These are phyloP conservation scores for Cutaneotrichosporon sp. DNA, from an alignment of 1,284 basidiomycete species.

Conservation along the genomic window DNA sequence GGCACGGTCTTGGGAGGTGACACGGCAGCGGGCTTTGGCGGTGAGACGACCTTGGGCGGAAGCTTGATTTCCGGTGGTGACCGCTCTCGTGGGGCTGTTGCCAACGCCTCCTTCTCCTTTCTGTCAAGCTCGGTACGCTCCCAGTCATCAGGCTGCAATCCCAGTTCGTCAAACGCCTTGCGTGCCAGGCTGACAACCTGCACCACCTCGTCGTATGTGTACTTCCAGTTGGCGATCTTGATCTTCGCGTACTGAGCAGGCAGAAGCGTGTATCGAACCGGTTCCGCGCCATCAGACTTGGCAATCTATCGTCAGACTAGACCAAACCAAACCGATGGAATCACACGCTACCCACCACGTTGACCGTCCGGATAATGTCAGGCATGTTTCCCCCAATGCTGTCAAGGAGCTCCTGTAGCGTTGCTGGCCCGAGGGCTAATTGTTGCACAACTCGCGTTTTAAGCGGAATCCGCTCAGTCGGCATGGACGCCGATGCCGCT, in stretches of 20 bases:
- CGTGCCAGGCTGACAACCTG: slow-evolving; percentile 31
- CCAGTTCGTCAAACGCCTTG: slow-evolving; percentile 42
- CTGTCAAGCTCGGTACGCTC: slow-evolving; percentile 35
- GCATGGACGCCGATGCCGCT: slow-evolving; percentile 2
- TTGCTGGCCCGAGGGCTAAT: slow-evolving; percentile 36
- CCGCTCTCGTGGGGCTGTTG: slow-evolving; percentile 1
- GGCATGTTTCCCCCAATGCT: slow-evolving; percentile 30
- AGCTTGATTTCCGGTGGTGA: slow-evolving; percentile 1
- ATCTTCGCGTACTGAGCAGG: slow-evolving; percentile 43
- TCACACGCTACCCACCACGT: slow-evolving; percentile 29
- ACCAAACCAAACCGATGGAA: not conserved
- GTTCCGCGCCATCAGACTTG: not conserved
- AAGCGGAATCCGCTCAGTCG: slow-evolving; percentile 30
- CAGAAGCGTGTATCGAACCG: slow-evolving; percentile 23
- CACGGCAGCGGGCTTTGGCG: not conserved
- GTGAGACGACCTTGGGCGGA: not conserved
- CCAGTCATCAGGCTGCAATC: slow-evolving; percentile 29
- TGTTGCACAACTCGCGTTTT: slow-evolving; percentile 45
- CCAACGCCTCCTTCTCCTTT: slow-evolving; percentile 31
- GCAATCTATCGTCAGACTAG: slow-evolving; percentile 8
- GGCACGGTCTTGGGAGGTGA: slow-evolving; percentile 1
- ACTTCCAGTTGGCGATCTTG: slow-evolving; percentile 39
- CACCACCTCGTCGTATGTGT: slow-evolving; percentile 36
- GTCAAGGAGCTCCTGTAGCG: slow-evolving; percentile 26
- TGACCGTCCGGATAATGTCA: slow-evolving; percentile 41